Conservation (phyloP, 2,329 filamentous ascomycete species). For the Aspergillus cejpii region DNA sequence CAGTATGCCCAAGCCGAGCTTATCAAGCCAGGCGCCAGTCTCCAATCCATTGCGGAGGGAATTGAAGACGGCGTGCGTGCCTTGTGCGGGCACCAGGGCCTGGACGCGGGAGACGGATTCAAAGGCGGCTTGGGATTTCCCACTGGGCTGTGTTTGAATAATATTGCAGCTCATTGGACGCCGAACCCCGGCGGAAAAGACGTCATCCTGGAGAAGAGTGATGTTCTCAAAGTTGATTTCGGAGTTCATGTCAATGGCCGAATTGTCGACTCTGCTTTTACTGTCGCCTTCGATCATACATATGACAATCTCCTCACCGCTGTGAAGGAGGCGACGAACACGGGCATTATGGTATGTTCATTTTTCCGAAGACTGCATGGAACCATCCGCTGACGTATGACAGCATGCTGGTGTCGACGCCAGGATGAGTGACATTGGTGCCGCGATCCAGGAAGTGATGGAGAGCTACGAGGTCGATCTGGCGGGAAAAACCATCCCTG, state of each 20-base stretch:
- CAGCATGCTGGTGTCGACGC: constrained; percentile 51
- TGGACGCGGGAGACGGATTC: constrained; percentile 48
- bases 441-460: constrained; percentile 56
- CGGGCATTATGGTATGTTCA: constrained; percentile 43
- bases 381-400: constrained; percentile 12
- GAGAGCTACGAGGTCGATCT: constrained; percentile 56
- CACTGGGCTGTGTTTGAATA: constrained; percentile 50
- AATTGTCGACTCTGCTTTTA: constrained; percentile 78
- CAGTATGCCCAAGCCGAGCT: constrained; percentile 42
- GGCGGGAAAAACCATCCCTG: constrained; percentile 46
- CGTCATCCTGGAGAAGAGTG: constrained; percentile 61
- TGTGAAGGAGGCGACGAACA: constrained; percentile 46
- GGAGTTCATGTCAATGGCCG: constrained; percentile 73
- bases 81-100: constrained; percentile 46
- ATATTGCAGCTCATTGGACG: constrained; percentile 51
- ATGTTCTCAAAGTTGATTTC: constrained; percentile 79
- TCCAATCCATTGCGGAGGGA: constrained; percentile 47
- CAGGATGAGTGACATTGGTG: constrained; percentile 50
- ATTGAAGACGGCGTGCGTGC: constrained; percentile 52
- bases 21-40: constrained; percentile 46
- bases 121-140: constrained; percentile 52
- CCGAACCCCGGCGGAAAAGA: constrained; percentile 59
- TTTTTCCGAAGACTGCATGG: too few relatives aligned
- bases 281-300: constrained; percentile 64
- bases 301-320: constrained; percentile 69